Evolutionary conservation across 345 rosid genomes (phyloP).

Genomic region (Gossypium ekmanianum): DNA sequence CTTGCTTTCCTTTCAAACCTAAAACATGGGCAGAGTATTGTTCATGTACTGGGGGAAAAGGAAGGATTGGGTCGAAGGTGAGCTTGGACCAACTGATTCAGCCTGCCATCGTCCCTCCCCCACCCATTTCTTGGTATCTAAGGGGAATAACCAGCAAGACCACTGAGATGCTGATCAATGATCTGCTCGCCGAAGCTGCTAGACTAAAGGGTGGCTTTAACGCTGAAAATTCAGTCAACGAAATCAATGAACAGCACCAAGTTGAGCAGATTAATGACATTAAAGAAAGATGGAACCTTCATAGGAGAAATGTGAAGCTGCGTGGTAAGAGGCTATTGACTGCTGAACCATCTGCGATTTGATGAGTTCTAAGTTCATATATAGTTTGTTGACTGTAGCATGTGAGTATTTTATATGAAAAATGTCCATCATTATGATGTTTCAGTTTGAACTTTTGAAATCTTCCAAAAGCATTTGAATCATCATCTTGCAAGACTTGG

Average conservation of each 20-base stretch:
- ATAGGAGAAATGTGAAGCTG: constrained; percentile 51
- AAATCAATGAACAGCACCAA: constrained; percentile 13
- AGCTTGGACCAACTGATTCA: constrained; percentile 79
- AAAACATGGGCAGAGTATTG: constrained; percentile 63
- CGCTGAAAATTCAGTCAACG: constrained; percentile 7
- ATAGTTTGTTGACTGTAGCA: background rate
- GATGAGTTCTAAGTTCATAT: background rate
- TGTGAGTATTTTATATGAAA: background rate
- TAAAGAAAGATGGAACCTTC: constrained; percentile 73
- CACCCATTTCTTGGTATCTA: constrained; percentile 92
- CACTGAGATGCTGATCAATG: constrained; percentile 72
- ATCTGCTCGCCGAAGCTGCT: constrained; percentile 68
- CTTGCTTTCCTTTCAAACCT: constrained; percentile 66
- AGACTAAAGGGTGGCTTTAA: constrained; percentile 44
- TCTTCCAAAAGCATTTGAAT: too few relatives aligned
- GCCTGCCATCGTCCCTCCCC: constrained; percentile 82
- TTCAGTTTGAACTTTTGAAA: background rate
- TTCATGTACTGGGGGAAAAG: constrained; percentile 61
- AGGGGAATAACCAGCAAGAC: constrained; percentile 85
- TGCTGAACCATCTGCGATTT: background rate
- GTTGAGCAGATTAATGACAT: constrained; percentile 31
- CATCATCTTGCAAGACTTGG: background rate
- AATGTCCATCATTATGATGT: background rate
- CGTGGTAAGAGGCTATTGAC: constrained; percentile 21
- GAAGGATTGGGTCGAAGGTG: constrained; percentile 76